Percentiles rank a stretch among this genome's conserved stretches.
These are phyloP conservation scores for Calocera cornea DNA, from an alignment of 768 basidiomycete genomes.

Conservation along the genomic window DNA sequence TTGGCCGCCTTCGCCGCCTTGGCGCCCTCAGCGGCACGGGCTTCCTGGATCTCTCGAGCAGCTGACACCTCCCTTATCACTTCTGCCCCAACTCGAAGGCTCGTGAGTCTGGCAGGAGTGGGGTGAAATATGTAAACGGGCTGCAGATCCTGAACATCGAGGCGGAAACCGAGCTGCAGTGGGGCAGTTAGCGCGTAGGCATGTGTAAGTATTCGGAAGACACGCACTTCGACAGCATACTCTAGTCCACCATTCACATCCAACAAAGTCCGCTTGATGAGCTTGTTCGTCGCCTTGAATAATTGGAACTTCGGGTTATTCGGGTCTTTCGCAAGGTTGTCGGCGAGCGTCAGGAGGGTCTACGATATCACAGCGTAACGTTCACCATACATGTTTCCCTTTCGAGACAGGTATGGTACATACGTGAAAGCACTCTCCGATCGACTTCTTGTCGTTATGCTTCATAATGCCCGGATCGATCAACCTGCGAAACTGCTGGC, in stretches of 20 bases:
- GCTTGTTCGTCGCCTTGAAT: conserved; percentile 63
- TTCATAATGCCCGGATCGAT: conserved; percentile 68
- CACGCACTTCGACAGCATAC: conserved; percentile 61
- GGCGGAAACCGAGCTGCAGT: conserved; percentile 57
- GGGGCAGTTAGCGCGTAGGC: conserved; percentile 4
- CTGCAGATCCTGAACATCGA: conserved; percentile 58
- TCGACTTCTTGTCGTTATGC: conserved; percentile 49
- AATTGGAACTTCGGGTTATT: conserved; percentile 55
- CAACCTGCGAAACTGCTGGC: conserved; percentile 58
- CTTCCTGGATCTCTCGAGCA: conserved; percentile 37
- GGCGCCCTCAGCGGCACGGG: conserved; percentile 35
- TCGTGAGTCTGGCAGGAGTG: conserved; percentile 31
- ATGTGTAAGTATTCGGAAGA: background rate
- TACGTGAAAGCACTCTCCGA: conserved; percentile 54
- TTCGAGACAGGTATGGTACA: conserved; percentile 14
- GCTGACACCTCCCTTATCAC: conserved; percentile 49
- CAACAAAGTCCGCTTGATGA: conserved; percentile 52
- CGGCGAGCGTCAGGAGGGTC: conserved; percentile 54
- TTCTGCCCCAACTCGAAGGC: conserved; percentile 48
- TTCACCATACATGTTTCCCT: conserved; percentile 3
- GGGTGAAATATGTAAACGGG: conserved; percentile 54
- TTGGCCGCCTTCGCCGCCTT: conserved; percentile 48
- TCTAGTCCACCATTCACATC: conserved; percentile 63
- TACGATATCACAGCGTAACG: conserved; percentile 19
- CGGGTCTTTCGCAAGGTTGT: conserved; percentile 62